phyloP scores from a whole-genome alignment of 352 stramenopile species.

The Phytopythium helicoides region DNA sequence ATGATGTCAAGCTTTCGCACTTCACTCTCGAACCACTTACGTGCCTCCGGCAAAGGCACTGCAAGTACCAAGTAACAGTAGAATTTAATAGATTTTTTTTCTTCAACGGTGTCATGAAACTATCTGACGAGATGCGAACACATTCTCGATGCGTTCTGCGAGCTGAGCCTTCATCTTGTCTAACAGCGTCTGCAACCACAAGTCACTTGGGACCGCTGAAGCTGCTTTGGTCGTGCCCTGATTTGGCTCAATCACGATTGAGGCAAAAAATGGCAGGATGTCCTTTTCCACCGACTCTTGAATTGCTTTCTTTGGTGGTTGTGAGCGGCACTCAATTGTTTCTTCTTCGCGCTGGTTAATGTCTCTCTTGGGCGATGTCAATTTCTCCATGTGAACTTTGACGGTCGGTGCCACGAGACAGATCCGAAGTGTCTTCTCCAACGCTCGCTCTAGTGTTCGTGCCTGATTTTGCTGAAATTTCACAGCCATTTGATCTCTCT shows the following conservation, averaged over 20 bases:
- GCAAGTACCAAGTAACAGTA: background rate
- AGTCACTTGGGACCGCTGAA: constrained; percentile 26
- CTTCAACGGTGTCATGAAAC: background rate
- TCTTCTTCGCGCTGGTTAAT: background rate
- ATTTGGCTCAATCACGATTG: constrained; percentile 44
- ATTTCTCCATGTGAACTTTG: constrained; percentile 63
- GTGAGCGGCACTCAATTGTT: constrained; percentile 14
- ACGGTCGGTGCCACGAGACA: constrained; percentile 82
- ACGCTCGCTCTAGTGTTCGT: constrained; percentile 25
- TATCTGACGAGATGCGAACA: constrained; percentile 29
- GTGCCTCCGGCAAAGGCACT: background rate
- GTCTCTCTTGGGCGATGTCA: background rate
- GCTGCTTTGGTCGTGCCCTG: constrained; percentile 15
- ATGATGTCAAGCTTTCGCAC: constrained; percentile 5
- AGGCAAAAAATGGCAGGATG: constrained; percentile 57
- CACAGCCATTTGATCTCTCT: constrained; percentile 14
- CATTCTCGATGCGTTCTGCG: constrained; percentile 45
- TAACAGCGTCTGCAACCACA: constrained; percentile 64
- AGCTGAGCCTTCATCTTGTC: constrained; percentile 73
- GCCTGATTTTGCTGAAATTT: constrained; percentile 29
- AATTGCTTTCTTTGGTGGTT: constrained; percentile 38
- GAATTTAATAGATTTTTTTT: background rate
- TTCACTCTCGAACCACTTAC: constrained; percentile 2
- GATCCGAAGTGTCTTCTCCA: constrained; percentile 55
- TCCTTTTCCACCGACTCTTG: constrained; percentile 59